A percentile compares a stretch with the other conserved stretches of the same genome.
Evolutionary conservation across 352 stramenopile genomes (phyloP).

Genomic region (Thraustochytrium striatum): DNA sequence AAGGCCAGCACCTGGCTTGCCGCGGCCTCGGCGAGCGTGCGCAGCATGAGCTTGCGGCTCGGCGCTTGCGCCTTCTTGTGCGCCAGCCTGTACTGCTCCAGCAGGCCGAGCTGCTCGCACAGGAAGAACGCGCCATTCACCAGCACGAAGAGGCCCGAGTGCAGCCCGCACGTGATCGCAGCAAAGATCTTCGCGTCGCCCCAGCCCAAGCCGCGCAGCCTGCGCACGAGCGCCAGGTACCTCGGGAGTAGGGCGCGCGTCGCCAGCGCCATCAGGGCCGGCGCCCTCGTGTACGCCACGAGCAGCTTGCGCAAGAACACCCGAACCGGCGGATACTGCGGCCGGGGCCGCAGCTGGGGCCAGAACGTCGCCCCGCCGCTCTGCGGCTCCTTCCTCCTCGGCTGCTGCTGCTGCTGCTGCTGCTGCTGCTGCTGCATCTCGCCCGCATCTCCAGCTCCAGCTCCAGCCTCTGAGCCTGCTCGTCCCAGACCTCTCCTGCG

Average conservation of each 20-base stretch:
- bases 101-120: neutral
- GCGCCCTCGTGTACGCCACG: slow-evolving; percentile 12
- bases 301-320: neutral
- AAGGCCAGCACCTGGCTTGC: slow-evolving; percentile 24
- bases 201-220: neutral
- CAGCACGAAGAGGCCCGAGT: neutral
- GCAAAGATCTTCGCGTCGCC: neutral
- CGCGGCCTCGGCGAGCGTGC: slow-evolving; percentile 39
- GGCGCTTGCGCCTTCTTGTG: slow-evolving; percentile 26
- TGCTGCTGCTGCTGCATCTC: neutral
- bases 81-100: slow-evolving; percentile 20
- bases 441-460: neutral
- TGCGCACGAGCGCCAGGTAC: neutral
- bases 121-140: neutral
- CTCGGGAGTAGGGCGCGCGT: neutral
- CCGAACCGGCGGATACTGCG: neutral
- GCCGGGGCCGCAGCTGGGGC: neutral
- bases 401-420: neutral
- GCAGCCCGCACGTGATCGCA: neutral
- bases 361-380: slow-evolving; percentile 13
- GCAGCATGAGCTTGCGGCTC: neutral
- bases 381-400: neutral
- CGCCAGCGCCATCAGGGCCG: neutral
- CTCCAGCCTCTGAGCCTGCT: neutral
- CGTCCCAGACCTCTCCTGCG: too few relatives aligned